A percentile compares a stretch with the other conserved stretches of the same genome.
phyloP scores from a whole-genome alignment of 2,329 filamentous ascomycete genomes.

The Aspergillus calidoustus region DNA sequence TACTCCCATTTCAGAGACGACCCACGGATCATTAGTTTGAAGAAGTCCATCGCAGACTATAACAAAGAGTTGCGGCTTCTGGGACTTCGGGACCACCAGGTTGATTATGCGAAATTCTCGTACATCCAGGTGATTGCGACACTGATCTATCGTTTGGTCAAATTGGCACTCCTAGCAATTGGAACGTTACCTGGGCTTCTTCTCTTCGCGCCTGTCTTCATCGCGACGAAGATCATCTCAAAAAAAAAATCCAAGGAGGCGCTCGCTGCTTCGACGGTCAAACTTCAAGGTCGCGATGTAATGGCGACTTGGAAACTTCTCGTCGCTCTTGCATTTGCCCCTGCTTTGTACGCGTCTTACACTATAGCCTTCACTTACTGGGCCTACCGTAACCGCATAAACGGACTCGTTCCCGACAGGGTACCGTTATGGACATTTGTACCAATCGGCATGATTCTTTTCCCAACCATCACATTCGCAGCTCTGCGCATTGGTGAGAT shows the following conservation, averaged over 20 bases:
- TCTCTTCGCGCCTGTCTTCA: conserved; percentile 87
- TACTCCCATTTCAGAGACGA: conserved; percentile 94
- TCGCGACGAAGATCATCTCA: conserved; percentile 81
- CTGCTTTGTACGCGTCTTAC: conserved; percentile 81
- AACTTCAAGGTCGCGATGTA: conserved; percentile 84
- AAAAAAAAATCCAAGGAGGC: conserved; percentile 81
- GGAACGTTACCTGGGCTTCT: conserved; percentile 84
- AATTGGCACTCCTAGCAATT: conserved; percentile 75
- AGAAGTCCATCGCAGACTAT: conserved; percentile 78
- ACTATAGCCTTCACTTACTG: conserved; percentile 74
- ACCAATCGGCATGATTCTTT: conserved; percentile 75
- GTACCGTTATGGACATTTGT: conserved; percentile 80
- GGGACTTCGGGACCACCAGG: conserved; percentile 89
- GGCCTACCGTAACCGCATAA: conserved; percentile 79
- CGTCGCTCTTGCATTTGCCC: conserved; percentile 82
- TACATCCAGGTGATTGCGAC: conserved; percentile 74
- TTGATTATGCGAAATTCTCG: conserved; percentile 86
- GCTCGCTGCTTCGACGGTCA: conserved; percentile 82
- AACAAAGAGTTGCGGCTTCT: conserved; percentile 85
- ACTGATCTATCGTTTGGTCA: conserved; percentile 77
- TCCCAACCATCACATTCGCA: conserved; percentile 87
- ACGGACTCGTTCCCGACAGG: conserved; percentile 79
- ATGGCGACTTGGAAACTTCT: conserved; percentile 94
- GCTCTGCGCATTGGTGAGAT: conserved; percentile 94
- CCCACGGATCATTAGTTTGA: conserved; percentile 76